Evolutionary conservation across 2,329 filamentous ascomycete genomes (phyloP).

Genomic region (Pseudogymnoascus sp.): DNA sequence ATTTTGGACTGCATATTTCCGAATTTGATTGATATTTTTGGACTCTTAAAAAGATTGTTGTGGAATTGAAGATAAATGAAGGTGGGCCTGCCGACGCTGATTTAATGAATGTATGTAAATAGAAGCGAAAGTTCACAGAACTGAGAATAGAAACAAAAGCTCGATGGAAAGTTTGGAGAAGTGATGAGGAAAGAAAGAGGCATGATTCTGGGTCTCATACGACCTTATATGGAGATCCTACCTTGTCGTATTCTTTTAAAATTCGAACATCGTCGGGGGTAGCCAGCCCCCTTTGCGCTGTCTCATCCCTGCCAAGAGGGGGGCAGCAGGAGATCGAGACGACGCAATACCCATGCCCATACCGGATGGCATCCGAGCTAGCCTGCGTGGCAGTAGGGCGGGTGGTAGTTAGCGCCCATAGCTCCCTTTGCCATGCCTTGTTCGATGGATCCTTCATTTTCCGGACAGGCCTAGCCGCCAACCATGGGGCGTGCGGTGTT

Average conservation of each 20-base stretch:
- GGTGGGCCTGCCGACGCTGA: slow-evolving; percentile 19
- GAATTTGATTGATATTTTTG: not conserved
- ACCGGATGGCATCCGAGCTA: not conserved
- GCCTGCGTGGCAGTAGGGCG: not conserved
- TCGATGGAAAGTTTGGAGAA: slow-evolving; percentile 14
- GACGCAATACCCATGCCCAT: not conserved
- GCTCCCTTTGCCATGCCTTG: not conserved
- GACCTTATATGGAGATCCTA: slow-evolving; percentile 1
- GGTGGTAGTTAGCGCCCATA: not conserved
- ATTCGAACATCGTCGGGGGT: not conserved
- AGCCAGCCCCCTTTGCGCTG: not conserved
- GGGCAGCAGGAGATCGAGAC: not conserved
- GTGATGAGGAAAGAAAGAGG: slow-evolving; percentile 16
- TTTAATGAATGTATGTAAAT: slow-evolving; percentile 20
- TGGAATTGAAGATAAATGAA: slow-evolving; percentile 11
- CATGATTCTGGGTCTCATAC: slow-evolving; percentile 4
- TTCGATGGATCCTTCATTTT: not conserved
- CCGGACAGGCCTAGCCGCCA: not conserved
- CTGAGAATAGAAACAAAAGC: slow-evolving; percentile 22
- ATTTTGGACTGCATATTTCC: slow-evolving; percentile 24
- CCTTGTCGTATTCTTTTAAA: not conserved
- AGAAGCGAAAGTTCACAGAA: slow-evolving; percentile 28
- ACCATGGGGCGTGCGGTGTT: not conserved
- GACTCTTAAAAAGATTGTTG: slow-evolving; percentile 8
- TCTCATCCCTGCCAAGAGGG: slow-evolving; percentile 7